Percentiles rank a stretch among this genome's conserved stretches.
These are phyloP conservation scores for Neofusicoccum parvum DNA, from an alignment of 2,329 filamentous ascomycete genomes.

Conservation along the genomic window DNA sequence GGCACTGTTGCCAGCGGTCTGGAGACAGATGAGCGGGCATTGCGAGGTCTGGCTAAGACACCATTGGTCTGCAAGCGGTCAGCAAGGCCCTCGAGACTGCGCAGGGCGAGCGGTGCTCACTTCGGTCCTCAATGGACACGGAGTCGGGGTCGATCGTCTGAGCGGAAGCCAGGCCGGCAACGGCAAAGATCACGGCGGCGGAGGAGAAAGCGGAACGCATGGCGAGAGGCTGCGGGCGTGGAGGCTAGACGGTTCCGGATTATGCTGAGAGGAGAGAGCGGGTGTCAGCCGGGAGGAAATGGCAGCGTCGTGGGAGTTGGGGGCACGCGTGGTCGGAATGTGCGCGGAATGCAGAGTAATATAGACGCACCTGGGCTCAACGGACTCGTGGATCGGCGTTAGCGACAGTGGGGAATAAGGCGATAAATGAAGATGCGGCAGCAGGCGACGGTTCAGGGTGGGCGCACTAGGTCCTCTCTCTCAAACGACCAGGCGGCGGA, in stretches of 20 bases:
- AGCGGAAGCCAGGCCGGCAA: constrained; percentile 55
- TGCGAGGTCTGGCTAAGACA: constrained; percentile 63
- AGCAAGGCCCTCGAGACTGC: constrained; percentile 22
- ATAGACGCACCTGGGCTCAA: constrained; percentile 4
- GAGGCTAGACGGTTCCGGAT: neutral
- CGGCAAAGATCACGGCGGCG: constrained; percentile 55
- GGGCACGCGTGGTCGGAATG: constrained; percentile 1
- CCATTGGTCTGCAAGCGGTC: constrained; percentile 58
- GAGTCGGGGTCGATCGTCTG: constrained; percentile 64
- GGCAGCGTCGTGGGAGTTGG: neutral
- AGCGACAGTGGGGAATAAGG: constrained; percentile 11
- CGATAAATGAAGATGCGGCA: neutral
- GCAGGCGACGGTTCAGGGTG: neutral
- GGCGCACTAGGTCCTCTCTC: neutral
- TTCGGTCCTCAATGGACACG: constrained; percentile 56
- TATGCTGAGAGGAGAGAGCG: neutral
- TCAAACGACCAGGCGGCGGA: constrained; percentile 1
- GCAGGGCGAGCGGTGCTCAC: constrained; percentile 46
- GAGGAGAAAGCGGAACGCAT: constrained; percentile 50
- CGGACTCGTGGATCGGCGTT: neutral
- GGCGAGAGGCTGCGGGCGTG: constrained; percentile 24
- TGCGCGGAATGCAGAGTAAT: constrained; percentile 12
- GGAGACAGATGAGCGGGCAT: constrained; percentile 74
- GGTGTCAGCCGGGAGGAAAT: neutral
- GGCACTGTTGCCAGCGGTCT: constrained; percentile 50